Evolutionary conservation across 2,329 filamentous ascomycete species (phyloP), one percentile per base, ranked within the genome.

Genomic region (Phoma sp.): DNA sequence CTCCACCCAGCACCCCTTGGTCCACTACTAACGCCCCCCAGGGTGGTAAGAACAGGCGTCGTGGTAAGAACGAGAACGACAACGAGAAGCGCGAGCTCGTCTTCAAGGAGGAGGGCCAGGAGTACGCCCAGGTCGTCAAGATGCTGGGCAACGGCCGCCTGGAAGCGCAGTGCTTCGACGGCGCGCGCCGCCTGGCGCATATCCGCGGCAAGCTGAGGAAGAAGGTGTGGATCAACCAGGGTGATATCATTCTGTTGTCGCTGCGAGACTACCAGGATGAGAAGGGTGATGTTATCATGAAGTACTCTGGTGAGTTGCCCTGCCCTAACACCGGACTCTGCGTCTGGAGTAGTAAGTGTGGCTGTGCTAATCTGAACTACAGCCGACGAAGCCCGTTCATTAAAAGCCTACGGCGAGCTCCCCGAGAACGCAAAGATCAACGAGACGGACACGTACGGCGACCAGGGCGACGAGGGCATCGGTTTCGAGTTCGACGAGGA

Each of bases 401-500:
- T 99, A 73, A 98, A 98, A 83, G 91, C 92, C 60, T 98, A 98
- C 79, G 95, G 95, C 78, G 95, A 99, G 80, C 84, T 99, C 58
- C 95, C 95, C 68, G 95, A 98, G 82, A 90, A 87, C 73, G 95
- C 95, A 77, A 98, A 98, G 89, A 99, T 99, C 87, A 99, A 99
- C 87, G 95, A 99, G 86, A 96, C 92, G 63, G 95, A 98, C 79
- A 96, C 92, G 43, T 96, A 87, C 75, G 86, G 91, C 73, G 91
- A 93, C 78, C 91, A 93, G 77, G 93, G 92, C 78, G 90, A 96
- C 77, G 94, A 95, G 78, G 74, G 96, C 74, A 92, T 90, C 81
- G 95, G 95, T 81, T 96, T 99, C 84, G 95, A 98, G 82, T 98
- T 98, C 83, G 95, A 96, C 81, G 93, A 98, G 78, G 94, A 96